phyloP scores from a whole-genome alignment of 2,329 filamentous ascomycete species.

The Hymenoscyphus fructigenus region DNA sequence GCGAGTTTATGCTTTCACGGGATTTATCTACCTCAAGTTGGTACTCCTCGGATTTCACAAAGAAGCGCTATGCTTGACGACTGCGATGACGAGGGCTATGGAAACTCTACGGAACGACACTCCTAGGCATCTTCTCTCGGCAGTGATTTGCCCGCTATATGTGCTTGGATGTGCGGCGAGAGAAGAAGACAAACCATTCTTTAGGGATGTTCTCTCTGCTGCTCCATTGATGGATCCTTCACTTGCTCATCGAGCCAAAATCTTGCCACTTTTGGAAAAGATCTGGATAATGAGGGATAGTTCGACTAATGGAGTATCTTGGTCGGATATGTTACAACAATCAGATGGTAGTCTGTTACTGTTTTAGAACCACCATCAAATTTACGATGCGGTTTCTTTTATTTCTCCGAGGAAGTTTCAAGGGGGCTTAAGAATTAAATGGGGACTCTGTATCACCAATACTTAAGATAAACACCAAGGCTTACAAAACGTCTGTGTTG shows the following conservation, averaged over 20 bases:
- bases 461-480: too few species aligned
- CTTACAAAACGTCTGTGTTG: neutral
- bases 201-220: conserved; percentile 28
- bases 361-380: neutral
- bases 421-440: too few species aligned
- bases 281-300: conserved; percentile 25
- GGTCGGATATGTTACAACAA: conserved; percentile 19
- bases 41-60: conserved; percentile 26
- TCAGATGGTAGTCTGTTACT: conserved; percentile 22
- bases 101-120: conserved; percentile 24
- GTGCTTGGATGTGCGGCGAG: conserved; percentile 29
- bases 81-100: conserved; percentile 24
- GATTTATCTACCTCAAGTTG: conserved; percentile 31
- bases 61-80: conserved; percentile 17
- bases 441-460: too few species aligned
- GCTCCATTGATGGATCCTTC: conserved; percentile 28
- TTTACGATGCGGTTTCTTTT: neutral
- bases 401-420: neutral
- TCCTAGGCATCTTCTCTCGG: conserved; percentile 20
- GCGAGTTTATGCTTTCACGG: conserved; percentile 26
- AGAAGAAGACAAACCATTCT: conserved; percentile 27
- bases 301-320: conserved; percentile 5
- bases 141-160: conserved; percentile 30
- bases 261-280: conserved; percentile 32
- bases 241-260: conserved; percentile 29